Base-by-base conservation (phyloP, 495 filamentous ascomycete species). In the Aspergillus sclerotiicarbonarius region DNA sequence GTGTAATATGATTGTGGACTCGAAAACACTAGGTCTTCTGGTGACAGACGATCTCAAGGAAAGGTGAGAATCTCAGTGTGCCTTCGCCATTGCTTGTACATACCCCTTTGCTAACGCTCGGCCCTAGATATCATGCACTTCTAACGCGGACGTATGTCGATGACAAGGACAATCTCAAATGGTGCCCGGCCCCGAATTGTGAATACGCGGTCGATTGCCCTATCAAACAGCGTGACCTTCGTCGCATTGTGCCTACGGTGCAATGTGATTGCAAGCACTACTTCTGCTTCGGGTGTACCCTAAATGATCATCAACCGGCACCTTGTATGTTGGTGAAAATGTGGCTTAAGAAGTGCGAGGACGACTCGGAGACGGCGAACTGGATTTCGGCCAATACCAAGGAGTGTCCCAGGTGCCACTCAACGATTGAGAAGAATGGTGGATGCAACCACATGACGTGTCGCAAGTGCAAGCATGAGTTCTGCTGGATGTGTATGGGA, bases 401-500 rank as follows among this genome's bases (percentile, higher is more conserved):
- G 68, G 94, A 98, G 70, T 98, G 94, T 61, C 92, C 95, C 0
- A 94, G 88, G 68, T 98, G 94, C 73, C 80, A 87, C 57, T 97
- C 94, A 7, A 98, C 95, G 1, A 98, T 98, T 49, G 94, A 98
- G 77, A 98, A 98, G 81, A 98, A 98, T 62, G 94, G 94, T 16
- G 94, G 94, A 6, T 98, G 94, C 75, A 98, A 98, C 79, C 94
- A 98, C 69, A 98, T 98, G 94, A 98, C 94, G 0, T 98, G 94
- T 72, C 84, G 94, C 46, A 98, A 98, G 73, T 98, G 94, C 79
- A 92, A 94, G 66, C 88, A 98, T 68, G 94, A 98, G 71, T 98
- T 98, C 67, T 98, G 94, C 78, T 98, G 94, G 94, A 97, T 98
- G 86, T 98, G 94, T 71, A 98, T 98, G 94, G 94, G 94, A 0